These are phyloP conservation scores for Euphorbia pulcherrima DNA, from an alignment of 345 rosid species.

Conservation along the genomic window DNA sequence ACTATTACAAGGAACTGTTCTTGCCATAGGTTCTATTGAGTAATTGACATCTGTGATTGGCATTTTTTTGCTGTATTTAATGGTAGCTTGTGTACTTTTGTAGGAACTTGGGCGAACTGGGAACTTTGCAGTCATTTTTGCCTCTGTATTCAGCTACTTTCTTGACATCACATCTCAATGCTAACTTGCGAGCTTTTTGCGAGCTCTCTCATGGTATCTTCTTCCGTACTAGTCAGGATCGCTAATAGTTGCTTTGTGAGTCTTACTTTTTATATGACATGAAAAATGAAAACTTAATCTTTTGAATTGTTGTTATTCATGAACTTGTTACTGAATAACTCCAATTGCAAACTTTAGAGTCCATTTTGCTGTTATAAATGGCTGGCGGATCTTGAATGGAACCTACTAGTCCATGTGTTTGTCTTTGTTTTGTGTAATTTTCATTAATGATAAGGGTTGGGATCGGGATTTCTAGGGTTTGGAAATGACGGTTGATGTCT, in stretches of 20 bases:
- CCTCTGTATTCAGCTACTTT: conserved; percentile 55
- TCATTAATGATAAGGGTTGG: conserved; percentile 46
- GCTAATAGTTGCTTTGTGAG: conserved; percentile 93
- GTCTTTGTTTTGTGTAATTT: conserved; percentile 15
- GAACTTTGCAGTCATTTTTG: conserved; percentile 63
- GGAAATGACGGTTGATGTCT: conserved; percentile 92
- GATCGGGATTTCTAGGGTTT: conserved; percentile 70
- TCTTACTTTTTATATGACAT: conserved; percentile 53
- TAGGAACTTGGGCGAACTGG: conserved; percentile 82
- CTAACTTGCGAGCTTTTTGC: conserved; percentile 73
- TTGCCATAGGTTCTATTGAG: not conserved
- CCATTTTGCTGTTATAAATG: not conserved
- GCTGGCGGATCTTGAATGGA: conserved; percentile 1
- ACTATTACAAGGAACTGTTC: not conserved
- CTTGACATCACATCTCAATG: conserved; percentile 63
- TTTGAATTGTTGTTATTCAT: conserved; percentile 21
- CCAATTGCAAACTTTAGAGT: not conserved
- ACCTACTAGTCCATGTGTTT: conserved; percentile 11
- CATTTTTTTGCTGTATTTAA: not conserved
- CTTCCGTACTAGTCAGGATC: conserved; percentile 91
- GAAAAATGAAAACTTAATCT: conserved; percentile 14
- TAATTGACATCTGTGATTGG: not conserved
- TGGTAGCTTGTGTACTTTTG: not conserved
- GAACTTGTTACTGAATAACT: conserved; percentile 16
- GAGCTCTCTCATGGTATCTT: conserved; percentile 98